A percentile compares a stretch with the other conserved stretches of the same genome.
phyloP scores from a whole-genome alignment of 208 protist species.

The Wallacemonas collosoma region DNA sequence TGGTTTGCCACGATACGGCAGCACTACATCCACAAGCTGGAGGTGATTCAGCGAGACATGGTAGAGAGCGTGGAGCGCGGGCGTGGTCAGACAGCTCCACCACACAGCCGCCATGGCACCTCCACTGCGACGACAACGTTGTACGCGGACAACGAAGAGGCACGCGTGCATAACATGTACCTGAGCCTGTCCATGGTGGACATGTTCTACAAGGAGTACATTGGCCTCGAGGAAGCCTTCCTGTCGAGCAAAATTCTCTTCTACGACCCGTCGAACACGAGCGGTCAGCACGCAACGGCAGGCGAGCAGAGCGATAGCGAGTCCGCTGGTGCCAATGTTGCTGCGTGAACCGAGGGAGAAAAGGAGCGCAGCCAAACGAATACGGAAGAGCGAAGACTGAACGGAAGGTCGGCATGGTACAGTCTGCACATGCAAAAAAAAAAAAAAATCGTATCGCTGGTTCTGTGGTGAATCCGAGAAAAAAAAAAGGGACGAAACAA shows the following conservation, averaged over 20 bases:
- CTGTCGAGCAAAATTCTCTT: conserved; percentile 73
- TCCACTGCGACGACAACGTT: neutral
- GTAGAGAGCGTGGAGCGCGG: conserved; percentile 20
- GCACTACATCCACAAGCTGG: conserved; percentile 22
- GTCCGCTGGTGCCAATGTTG: neutral
- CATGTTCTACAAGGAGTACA: conserved; percentile 53
- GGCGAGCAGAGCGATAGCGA: neutral
- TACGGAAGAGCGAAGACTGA: no score
- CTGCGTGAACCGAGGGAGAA: conserved; percentile 9
- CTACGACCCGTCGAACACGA: conserved; percentile 19
- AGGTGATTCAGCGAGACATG: conserved; percentile 31
- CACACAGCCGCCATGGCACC: neutral
- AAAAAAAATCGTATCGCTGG: no score
- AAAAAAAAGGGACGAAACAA: no score
- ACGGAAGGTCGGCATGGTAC: no score
- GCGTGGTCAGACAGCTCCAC: conserved; percentile 8
- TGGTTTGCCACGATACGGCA: conserved; percentile 79
- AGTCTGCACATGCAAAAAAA: no score
- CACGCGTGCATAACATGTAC: conserved; percentile 56
- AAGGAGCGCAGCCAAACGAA: neutral
- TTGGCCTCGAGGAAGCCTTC: conserved; percentile 68
- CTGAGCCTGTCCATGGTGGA: conserved; percentile 66
- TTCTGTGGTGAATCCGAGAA: no score
- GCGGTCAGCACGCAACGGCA: neutral
- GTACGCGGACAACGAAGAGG: conserved; percentile 16